Evolutionary conservation across 768 basidiomycete genomes (phyloP).

Genomic region (Mycena indigotica): DNA sequence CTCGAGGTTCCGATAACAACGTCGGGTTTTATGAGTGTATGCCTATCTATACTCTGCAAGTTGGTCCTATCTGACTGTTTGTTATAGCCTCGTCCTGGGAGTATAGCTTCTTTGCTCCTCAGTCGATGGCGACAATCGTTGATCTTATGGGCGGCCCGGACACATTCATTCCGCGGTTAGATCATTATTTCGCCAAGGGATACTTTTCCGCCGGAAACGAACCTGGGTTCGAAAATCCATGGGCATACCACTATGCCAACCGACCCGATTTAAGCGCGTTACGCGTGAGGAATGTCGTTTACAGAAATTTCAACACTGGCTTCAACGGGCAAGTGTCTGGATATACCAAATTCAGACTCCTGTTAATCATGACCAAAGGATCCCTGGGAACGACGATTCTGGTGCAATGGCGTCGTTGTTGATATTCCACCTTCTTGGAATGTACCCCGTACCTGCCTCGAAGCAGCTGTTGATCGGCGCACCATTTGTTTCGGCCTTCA

Average conservation of each 20-base stretch:
- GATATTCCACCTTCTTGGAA: slow-evolving; percentile 50
- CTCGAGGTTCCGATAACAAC: slow-evolving; percentile 50
- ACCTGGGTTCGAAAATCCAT: slow-evolving; percentile 50
- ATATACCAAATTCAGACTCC: not conserved
- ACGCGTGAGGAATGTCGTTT: slow-evolving; percentile 47
- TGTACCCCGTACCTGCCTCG: slow-evolving; percentile 51
- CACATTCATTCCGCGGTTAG: slow-evolving; percentile 43
- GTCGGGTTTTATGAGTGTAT: slow-evolving; percentile 56
- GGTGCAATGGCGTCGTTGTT: slow-evolving; percentile 56
- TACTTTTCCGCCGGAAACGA: slow-evolving; percentile 54
- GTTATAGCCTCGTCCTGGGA: slow-evolving; percentile 53
- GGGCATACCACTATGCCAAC: slow-evolving; percentile 52
- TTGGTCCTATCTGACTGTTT: not conserved
- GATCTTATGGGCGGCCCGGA: slow-evolving; percentile 48
- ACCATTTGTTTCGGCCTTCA: slow-evolving; percentile 50
- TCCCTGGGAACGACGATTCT: slow-evolving; percentile 56
- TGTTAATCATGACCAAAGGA: slow-evolving; percentile 26
- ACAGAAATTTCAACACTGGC: slow-evolving; percentile 47
- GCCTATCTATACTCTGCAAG: not conserved
- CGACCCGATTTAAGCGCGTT: slow-evolving; percentile 52
- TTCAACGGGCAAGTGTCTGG: slow-evolving; percentile 40
- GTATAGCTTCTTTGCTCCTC: slow-evolving; percentile 54
- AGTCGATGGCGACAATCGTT: slow-evolving; percentile 51
- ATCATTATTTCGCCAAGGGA: slow-evolving; percentile 47
- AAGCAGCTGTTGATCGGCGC: slow-evolving; percentile 51